Percentiles rank a stretch among this genome's conserved stretches.
Conservation (phyloP, 371 early-diverging fungal genomes). For the Mortierella sp. region DNA sequence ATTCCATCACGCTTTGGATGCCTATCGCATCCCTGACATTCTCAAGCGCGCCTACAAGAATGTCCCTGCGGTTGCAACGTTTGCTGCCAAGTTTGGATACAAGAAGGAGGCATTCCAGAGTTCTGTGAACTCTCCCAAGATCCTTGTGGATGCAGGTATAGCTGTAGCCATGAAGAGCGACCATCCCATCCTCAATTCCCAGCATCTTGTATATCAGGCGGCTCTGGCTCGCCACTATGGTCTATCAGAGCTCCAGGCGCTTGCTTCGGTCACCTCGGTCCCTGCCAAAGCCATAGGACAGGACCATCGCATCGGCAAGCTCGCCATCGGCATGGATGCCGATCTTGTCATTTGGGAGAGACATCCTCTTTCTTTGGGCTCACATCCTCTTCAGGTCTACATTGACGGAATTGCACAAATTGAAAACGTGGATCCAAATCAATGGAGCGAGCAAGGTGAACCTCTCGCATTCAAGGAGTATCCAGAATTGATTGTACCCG, state of each 20-base stretch:
- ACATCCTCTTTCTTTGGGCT: constrained; percentile 79
- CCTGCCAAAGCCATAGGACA: constrained; percentile 78
- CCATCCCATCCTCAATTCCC: constrained; percentile 80
- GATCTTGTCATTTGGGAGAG: constrained; percentile 79
- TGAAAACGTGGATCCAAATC: constrained; percentile 11
- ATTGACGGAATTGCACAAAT: constrained; percentile 74
- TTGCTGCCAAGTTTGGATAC: constrained; percentile 76
- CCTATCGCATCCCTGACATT: constrained; percentile 73
- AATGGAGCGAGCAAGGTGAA: constrained; percentile 11
- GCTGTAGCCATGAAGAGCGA: constrained; percentile 83
- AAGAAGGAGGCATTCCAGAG: constrained; percentile 80
- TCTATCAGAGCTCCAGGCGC: constrained; percentile 66
- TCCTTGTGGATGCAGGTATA: constrained; percentile 74
- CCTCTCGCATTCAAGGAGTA: constrained; percentile 15
- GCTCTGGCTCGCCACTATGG: constrained; percentile 83
- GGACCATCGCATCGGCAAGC: constrained; percentile 74
- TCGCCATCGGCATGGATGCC: constrained; percentile 79
- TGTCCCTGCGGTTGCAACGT: constrained; percentile 74
- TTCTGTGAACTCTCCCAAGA: constrained; percentile 70
- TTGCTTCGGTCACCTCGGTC: constrained; percentile 74
- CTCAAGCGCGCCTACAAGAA: constrained; percentile 64
- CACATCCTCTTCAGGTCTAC: constrained; percentile 79
- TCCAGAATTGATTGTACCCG: constrained; percentile 7
- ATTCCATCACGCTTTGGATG: constrained; percentile 85
- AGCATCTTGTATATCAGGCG: constrained; percentile 78